phyloP scores from a whole-genome alignment of 352 stramenopile species.

The Globisporangium spinosum region DNA sequence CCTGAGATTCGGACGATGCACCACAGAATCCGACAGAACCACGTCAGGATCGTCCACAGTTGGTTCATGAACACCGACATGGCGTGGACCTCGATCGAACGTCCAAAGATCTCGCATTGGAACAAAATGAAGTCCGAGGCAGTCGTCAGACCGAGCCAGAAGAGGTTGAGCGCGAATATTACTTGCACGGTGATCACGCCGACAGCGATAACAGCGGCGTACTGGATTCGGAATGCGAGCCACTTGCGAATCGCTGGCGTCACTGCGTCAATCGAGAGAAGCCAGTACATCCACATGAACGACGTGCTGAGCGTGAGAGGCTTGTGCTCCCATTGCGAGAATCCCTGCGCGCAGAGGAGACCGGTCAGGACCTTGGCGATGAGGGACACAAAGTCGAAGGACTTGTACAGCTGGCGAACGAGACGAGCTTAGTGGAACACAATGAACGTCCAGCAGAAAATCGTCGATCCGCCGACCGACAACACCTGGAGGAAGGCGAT shows the following conservation, averaged over 20 bases:
- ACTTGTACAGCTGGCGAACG: not conserved
- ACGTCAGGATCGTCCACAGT: conserved; percentile 5
- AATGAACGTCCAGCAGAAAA: conserved; percentile 6
- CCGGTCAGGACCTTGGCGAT: conserved; percentile 4
- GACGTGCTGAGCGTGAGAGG: conserved; percentile 18
- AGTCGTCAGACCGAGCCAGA: conserved; percentile 3
- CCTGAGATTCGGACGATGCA: conserved; percentile 2
- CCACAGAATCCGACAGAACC: conserved; percentile 14
- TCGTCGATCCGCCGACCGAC: not conserved
- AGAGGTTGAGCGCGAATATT: conserved; percentile 26
- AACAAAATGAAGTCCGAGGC: not conserved
- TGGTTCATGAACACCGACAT: conserved; percentile 13
- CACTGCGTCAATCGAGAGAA: conserved; percentile 29
- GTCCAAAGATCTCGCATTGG: not conserved
- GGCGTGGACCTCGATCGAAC: conserved; percentile 5
- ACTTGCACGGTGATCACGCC: conserved; percentile 15
- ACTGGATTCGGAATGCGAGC: conserved; percentile 23
- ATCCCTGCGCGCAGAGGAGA: conserved; percentile 18
- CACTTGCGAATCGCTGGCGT: conserved; percentile 19
- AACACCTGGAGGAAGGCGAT: not conserved
- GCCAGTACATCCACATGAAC: conserved; percentile 35
- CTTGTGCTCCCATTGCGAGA: conserved; percentile 23
- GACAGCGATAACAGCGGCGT: conserved; percentile 15
- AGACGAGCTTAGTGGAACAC: not conserved
- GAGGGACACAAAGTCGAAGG: conserved; percentile 9